Percentiles rank a stretch among this genome's conserved stretches.
These are phyloP conservation scores for Hondaea fermentalgiana DNA, from an alignment of 108 stramenopile species.

Conservation along the genomic window DNA sequence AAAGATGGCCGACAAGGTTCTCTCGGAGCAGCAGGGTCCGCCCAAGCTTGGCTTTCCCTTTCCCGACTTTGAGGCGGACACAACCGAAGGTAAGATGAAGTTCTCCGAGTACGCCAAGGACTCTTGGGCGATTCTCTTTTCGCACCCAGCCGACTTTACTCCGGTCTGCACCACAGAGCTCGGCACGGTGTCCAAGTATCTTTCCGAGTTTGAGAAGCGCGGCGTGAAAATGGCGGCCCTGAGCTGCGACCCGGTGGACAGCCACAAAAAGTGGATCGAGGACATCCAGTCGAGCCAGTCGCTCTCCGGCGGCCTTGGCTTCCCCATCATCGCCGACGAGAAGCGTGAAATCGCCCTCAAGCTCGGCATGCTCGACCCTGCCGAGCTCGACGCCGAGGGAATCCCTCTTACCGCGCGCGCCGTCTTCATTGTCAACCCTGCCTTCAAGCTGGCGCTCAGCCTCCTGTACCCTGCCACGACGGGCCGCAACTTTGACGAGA, in stretches of 20 bases:
- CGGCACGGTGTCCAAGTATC: constrained; percentile 55
- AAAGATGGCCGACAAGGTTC: neutral
- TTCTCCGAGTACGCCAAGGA: neutral
- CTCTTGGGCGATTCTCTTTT: neutral
- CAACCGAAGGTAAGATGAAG: neutral
- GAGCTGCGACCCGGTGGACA: constrained; percentile 60
- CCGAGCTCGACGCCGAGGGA: neutral
- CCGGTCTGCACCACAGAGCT: constrained; percentile 81
- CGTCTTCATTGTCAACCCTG: constrained; percentile 59
- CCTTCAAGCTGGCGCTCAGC: constrained; percentile 67
- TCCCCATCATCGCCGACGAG: constrained; percentile 69
- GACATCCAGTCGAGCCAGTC: neutral
- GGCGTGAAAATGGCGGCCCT: constrained; percentile 59
- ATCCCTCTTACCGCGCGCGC: constrained; percentile 19
- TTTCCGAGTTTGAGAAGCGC: constrained; percentile 47
- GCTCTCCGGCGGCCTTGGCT: constrained; percentile 48
- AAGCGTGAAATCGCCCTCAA: constrained; percentile 59
- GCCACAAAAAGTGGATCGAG: neutral
- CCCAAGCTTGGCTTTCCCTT: neutral
- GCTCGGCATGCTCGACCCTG: constrained; percentile 42
- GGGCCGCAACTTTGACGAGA: constrained; percentile 73
- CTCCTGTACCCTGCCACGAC: constrained; percentile 72
- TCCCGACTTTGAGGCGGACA: neutral
- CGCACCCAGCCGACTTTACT: constrained; percentile 50
- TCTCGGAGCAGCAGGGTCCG: neutral